Evolutionary conservation across 306 rosid genomes (phyloP).

Genomic region (Elaeagnus macrophylla): DNA sequence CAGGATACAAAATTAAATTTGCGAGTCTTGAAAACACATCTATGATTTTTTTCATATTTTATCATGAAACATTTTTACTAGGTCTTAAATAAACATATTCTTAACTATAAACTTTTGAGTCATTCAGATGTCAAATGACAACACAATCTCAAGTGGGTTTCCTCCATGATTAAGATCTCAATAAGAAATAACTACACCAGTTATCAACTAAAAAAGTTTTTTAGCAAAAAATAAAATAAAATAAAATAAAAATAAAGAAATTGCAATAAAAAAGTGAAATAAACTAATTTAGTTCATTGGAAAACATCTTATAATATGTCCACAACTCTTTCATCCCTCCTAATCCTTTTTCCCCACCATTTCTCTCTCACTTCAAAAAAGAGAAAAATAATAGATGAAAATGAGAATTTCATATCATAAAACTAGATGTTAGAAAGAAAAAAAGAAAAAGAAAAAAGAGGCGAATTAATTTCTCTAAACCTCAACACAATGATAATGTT

Average conservation of each 20-base stretch:
- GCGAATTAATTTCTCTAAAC: constrained; percentile 33
- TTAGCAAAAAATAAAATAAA: no score
- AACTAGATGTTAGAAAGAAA: constrained; percentile 30
- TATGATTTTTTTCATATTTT: no score
- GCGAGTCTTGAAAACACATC: no score
- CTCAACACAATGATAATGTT: constrained; percentile 63
- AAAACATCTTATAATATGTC: constrained; percentile 38
- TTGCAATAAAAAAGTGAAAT: constrained; percentile 19
- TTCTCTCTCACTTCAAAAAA: constrained; percentile 30
- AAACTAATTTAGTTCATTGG: constrained; percentile 36
- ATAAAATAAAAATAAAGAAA: no score
- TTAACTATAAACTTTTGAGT: no score
- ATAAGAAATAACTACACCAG: constrained; percentile 24
- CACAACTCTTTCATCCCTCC: constrained; percentile 39
- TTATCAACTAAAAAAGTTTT: no score
- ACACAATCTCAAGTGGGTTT: constrained; percentile 24
- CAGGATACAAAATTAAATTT: no score
- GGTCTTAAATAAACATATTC: no score
- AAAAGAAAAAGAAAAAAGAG: constrained; percentile 10
- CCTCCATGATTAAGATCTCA: constrained; percentile 21
- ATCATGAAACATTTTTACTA: no score
- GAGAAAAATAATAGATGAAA: constrained; percentile 43
- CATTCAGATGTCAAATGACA: constrained; percentile 7
- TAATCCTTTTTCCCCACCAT: constrained; percentile 22
- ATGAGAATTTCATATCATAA: constrained; percentile 47